Conservation (phyloP, 1,284 basidiomycete genomes). For the Sutorius eximius region DNA sequence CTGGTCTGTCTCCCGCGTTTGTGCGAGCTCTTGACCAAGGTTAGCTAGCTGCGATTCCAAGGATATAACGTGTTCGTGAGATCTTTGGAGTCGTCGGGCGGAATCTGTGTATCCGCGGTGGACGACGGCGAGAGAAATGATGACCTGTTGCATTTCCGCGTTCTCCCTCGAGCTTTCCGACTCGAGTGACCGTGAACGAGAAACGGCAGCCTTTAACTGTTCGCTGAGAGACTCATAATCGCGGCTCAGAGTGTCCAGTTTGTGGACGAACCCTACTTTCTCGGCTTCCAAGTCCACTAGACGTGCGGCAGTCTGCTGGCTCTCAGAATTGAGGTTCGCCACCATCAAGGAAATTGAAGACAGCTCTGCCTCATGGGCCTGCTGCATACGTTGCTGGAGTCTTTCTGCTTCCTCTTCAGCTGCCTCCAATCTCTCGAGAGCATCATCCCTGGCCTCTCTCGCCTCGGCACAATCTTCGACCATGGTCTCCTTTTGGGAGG, state of each 20-base stretch:
- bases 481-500: constrained; percentile 70
- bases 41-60: constrained; percentile 22
- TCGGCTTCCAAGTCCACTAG: constrained; percentile 16
- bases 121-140: constrained; percentile 36
- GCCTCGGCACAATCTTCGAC: constrained; percentile 77
- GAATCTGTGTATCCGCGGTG: constrained; percentile 23
- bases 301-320: constrained; percentile 10
- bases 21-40: constrained; percentile 13
- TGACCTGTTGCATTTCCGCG: constrained; percentile 26
- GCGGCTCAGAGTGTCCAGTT: constrained; percentile 16
- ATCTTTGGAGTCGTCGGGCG: constrained; percentile 12
- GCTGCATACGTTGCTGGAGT: constrained; percentile 46
- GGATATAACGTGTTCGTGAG: constrained; percentile 1
- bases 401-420: constrained; percentile 53
- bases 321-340: constrained; percentile 16
- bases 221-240: constrained; percentile 13
- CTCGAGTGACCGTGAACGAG: constrained; percentile 12
- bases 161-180: constrained; percentile 7
- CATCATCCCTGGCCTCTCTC: constrained; percentile 64
- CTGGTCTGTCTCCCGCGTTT: constrained; percentile 11
- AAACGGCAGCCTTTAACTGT: constrained; percentile 7
- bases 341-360: constrained; percentile 18
- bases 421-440: constrained; percentile 44
- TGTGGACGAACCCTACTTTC: constrained; percentile 16
- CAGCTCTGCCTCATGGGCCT: constrained; percentile 20